Percentiles rank a stretch among this genome's conserved stretches.
Evolutionary conservation across 805 yeast species (phyloP).

Genomic region (Ascoidea tarda): DNA sequence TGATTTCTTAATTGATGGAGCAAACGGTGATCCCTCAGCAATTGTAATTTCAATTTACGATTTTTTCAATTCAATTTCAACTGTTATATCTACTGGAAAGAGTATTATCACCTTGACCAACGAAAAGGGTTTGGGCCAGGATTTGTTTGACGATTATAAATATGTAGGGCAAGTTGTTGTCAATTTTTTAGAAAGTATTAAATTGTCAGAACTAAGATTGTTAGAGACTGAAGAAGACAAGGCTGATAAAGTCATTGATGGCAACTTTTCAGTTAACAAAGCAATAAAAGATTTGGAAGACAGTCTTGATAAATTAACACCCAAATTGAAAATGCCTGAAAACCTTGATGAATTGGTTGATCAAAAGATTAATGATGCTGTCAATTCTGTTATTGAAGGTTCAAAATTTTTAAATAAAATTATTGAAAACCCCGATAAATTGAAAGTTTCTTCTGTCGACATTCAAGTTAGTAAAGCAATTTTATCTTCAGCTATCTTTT

Average conservation of each 20-base stretch:
- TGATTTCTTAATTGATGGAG: constrained; percentile 64
- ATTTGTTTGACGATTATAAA: constrained; percentile 34
- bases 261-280: constrained; percentile 64
- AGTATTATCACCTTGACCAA: constrained; percentile 48
- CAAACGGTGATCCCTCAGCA: constrained; percentile 44
- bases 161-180: constrained; percentile 40
- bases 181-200: constrained; percentile 42
- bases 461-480: constrained; percentile 65
- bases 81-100: constrained; percentile 50
- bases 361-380: constrained; percentile 59
- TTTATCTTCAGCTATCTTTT: constrained; percentile 63
- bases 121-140: constrained; percentile 30
- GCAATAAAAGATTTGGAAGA: constrained; percentile 42
- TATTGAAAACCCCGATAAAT: constrained; percentile 32
- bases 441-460: constrained; percentile 39
- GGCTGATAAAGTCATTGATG: constrained; percentile 60
- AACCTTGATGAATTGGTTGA: constrained; percentile 64
- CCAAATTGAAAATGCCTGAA: constrained; percentile 24
- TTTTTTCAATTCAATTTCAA: constrained; percentile 47
- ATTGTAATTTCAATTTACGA: constrained; percentile 50
- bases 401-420: constrained; percentile 41
- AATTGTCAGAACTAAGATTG: constrained; percentile 35
- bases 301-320: constrained; percentile 42
- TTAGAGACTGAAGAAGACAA: constrained; percentile 41
- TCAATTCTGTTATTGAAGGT: constrained; percentile 53